phyloP scores from a whole-genome alignment of 352 stramenopile species.

The Poterioochromonas sp. region DNA sequence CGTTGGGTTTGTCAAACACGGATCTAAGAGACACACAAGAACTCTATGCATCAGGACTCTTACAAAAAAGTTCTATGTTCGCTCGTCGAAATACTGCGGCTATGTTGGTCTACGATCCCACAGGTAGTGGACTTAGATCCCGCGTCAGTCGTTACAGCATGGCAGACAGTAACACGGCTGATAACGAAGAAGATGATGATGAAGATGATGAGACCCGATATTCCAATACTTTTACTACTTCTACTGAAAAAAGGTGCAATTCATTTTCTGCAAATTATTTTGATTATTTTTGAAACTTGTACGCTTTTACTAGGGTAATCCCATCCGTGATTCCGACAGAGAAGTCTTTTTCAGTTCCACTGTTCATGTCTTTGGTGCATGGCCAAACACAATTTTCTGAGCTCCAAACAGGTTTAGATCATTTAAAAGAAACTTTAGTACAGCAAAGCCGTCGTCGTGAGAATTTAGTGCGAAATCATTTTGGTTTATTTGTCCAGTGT shows the following conservation, averaged over 20 bases:
- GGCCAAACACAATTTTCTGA: not conserved
- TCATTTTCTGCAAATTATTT: not conserved
- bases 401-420: not conserved
- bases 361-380: slow-evolving; percentile 25
- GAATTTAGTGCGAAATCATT: slow-evolving; percentile 26
- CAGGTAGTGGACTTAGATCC: not conserved
- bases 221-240: not conserved
- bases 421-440: not conserved
- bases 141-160: not conserved
- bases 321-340: not conserved
- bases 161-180: not conserved
- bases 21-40: not conserved
- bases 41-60: not conserved
- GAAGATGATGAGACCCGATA: not conserved
- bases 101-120: not conserved
- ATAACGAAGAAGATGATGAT: not conserved
- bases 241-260: not conserved
- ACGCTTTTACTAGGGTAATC: not conserved
- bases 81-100: too few relatives aligned
- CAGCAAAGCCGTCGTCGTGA: slow-evolving; percentile 1
- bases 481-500: slow-evolving; percentile 28
- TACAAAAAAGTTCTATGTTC: not conserved
- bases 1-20: not conserved
- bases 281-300: not conserved
- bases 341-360: not conserved